Evolutionary conservation across 73 alveolate species (phyloP).

Genomic region (Paramecium caudatum): DNA sequence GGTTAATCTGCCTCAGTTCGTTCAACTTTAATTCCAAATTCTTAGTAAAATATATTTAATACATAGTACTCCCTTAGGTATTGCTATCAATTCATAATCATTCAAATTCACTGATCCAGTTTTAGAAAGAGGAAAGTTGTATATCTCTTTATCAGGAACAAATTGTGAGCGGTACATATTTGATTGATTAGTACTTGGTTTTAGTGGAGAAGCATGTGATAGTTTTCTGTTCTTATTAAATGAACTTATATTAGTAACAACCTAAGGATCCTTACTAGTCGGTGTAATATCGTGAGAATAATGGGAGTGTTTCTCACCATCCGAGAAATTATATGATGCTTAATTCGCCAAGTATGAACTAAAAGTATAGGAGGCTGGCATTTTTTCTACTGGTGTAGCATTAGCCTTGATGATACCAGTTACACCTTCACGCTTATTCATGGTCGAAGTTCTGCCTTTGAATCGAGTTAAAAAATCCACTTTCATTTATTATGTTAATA

Average conservation of each 20-base stretch:
- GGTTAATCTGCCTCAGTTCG: neutral
- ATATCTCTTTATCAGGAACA: neutral
- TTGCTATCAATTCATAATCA: conserved; percentile 59
- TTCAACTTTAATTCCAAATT: conserved; percentile 43
- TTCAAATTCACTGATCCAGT: conserved; percentile 34
- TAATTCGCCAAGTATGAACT: conserved; percentile 38
- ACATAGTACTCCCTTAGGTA: conserved; percentile 54
- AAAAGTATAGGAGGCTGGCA: conserved; percentile 23
- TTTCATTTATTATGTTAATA: conserved; percentile 29
- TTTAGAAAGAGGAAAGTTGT: conserved; percentile 54
- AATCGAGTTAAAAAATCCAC: conserved; percentile 64
- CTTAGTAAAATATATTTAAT: conserved; percentile 3
- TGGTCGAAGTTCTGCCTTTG: conserved; percentile 62
- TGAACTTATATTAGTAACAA: neutral
- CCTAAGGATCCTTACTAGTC: conserved; percentile 3
- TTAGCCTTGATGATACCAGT: conserved; percentile 32
- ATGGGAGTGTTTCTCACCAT: neutral
- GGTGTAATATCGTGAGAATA: conserved; percentile 43
- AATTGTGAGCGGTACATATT: conserved; percentile 45
- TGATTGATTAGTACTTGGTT: conserved; percentile 2
- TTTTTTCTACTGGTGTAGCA: conserved; percentile 59
- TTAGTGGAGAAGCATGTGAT: conserved; percentile 58
- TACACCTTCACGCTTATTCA: conserved; percentile 56
- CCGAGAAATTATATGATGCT: neutral
- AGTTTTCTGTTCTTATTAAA: neutral